These are phyloP conservation scores for Daldinia childiae DNA, from an alignment of 495 filamentous ascomycete species.

Conservation along the genomic window DNA sequence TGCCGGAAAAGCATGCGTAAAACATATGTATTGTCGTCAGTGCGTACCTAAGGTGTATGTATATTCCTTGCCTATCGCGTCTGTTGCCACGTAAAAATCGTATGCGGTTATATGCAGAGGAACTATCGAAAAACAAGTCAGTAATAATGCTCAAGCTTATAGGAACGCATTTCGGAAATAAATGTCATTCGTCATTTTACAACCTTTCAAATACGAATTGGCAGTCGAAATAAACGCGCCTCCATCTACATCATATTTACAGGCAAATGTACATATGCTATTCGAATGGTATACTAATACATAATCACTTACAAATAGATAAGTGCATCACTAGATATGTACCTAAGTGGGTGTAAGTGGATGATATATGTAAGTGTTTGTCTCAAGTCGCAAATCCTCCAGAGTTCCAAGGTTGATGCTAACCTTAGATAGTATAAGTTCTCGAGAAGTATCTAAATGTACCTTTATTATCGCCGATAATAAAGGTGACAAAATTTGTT, in stretches of 20 bases:
- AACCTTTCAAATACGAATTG: neutral
- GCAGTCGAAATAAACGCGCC: neutral
- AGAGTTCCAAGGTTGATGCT: neutral
- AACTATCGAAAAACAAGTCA: neutral
- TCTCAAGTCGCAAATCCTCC: conserved; percentile 6
- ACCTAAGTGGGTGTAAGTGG: neutral
- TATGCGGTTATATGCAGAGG: conserved; percentile 4
- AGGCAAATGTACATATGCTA: neutral
- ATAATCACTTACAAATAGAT: too few species aligned
- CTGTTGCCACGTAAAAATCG: neutral
- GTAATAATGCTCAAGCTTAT: neutral
- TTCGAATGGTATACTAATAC: too few species aligned
- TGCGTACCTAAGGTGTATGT: neutral
- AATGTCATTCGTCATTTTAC: neutral
- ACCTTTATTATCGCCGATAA: conserved; percentile 3
- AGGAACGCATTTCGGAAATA: neutral
- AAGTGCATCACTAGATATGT: neutral
- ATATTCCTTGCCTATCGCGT: conserved; percentile 6
- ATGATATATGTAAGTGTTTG: conserved; percentile 2
- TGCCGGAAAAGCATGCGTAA: neutral
- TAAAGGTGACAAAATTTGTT: conserved; percentile 4
- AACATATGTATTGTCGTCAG: neutral
- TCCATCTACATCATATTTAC: neutral
- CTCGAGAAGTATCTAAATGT: conserved; percentile 7
- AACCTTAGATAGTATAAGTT: too few species aligned